Evolutionary conservation across 805 yeast species (phyloP), one percentile per base, ranked within the genome.

Genomic region (Torulaspora indica): DNA sequence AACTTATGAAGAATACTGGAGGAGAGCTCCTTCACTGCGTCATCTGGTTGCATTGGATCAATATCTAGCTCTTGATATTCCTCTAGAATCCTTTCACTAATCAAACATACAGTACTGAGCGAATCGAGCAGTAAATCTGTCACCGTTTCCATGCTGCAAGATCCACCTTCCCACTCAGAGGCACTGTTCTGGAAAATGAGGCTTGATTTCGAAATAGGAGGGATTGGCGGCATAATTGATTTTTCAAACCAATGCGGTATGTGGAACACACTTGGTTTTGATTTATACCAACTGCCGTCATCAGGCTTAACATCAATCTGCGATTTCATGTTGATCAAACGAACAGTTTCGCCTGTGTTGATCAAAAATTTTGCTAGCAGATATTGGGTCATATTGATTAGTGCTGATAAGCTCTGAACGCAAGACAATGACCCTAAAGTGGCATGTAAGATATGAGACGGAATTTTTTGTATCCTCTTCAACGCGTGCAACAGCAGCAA

Each of bases 161-260:
- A 40, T 15, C 42, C 51, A 22, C 29, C 30, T 18, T 40, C 41
- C 6, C 34, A 12, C 22, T 40, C 46, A 7, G 29, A 29, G 2
- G 22, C 34, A 20, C 45, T 47, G 18, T 49, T 40, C 22, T 53
- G 55, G 39, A 57, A 62, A n/a, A 53, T 48, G 35, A 63, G 62
- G 24, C 54, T 38, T 6, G 66, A 57, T 49, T 55, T 60, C 13
- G 66, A 48, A n/a, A 61, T 56, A 24, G 68, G 66, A 12, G 68
- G 63, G 7, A 56, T 55, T 9, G 50, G 37, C 12, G 64, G 61
- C 35, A 57, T 25, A 7, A 61, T 44, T 13, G 43, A 42, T 7
- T 47, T 39, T 20, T 54, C 51, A 42, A 58, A 61, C 61, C 61
- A 61, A 5, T 13, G 15, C 13, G 66, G 67, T 8, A 60, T 28